A percentile compares a stretch with the other conserved stretches of the same genome.
These are phyloP conservation scores for Gossypium schwendimanii DNA, from an alignment of 441 rosid species.

Conservation along the genomic window DNA sequence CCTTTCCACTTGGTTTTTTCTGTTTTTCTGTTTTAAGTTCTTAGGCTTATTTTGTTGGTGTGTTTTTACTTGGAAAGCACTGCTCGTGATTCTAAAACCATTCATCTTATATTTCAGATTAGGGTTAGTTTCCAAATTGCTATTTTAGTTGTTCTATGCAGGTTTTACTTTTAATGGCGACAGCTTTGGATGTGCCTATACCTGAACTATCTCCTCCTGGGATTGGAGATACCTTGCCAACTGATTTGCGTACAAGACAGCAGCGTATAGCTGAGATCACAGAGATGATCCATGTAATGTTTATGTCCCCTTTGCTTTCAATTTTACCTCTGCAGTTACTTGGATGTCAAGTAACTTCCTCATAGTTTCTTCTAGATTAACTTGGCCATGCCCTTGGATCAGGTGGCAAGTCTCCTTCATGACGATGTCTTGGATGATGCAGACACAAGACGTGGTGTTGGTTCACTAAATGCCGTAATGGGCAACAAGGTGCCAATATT, in stretches of 20 bases:
- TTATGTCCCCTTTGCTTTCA: background rate
- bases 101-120: background rate
- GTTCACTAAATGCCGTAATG: slow-evolving; percentile 84
- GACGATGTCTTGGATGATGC: slow-evolving; percentile 99
- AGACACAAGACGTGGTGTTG: slow-evolving; percentile 85
- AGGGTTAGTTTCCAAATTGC: slow-evolving; percentile 1
- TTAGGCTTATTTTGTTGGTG: background rate
- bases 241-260: slow-evolving; percentile 69
- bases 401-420: slow-evolving; percentile 98
- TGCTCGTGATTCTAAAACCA: background rate
- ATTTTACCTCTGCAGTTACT: background rate
- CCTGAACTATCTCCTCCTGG: slow-evolving; percentile 35
- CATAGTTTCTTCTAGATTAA: slow-evolving; percentile 6
- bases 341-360: background rate
- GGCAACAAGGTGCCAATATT: slow-evolving; percentile 70
- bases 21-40: background rate
- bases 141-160: slow-evolving; percentile 26
- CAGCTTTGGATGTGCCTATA: slow-evolving; percentile 58
- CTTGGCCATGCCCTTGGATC: slow-evolving; percentile 18
- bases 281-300: slow-evolving; percentile 89
- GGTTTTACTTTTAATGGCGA: slow-evolving; percentile 89
- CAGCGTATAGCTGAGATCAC: slow-evolving; percentile 90
- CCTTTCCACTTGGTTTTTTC: background rate
- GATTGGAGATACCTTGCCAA: slow-evolving; percentile 27
- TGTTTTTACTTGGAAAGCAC: background rate